Percentiles rank a stretch among this genome's conserved stretches.
phyloP scores from a whole-genome alignment of 2,329 filamentous ascomycete genomes.

The Aquanectria penicillioides region DNA sequence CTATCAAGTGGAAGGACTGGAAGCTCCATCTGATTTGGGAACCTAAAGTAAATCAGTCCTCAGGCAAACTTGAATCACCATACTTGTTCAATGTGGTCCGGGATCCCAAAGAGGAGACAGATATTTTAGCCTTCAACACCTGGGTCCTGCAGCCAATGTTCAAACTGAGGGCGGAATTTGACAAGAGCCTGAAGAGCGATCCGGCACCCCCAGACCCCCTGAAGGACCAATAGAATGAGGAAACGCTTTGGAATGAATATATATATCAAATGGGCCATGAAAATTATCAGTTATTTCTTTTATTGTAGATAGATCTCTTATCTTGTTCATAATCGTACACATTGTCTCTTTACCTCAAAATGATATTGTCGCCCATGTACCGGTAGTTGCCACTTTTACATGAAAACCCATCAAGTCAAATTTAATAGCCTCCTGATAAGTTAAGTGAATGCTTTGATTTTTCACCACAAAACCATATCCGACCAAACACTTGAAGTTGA shows the following conservation, averaged over 20 bases:
- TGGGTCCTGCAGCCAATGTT: constrained; percentile 47
- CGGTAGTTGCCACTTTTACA: too few relatives aligned
- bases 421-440: too few relatives aligned
- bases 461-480: too few relatives aligned
- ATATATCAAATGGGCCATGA: constrained; percentile 7
- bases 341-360: too few relatives aligned
- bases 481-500: too few relatives aligned
- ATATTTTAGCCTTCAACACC: constrained; percentile 44
- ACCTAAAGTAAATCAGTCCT: constrained; percentile 47
- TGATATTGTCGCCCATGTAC: too few relatives aligned
- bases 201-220: constrained; percentile 46
- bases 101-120: constrained; percentile 47
- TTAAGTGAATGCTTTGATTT: too few relatives aligned
- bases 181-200: constrained; percentile 42
- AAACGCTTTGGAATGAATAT: not conserved
- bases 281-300: too few relatives aligned
- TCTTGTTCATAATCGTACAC: too few relatives aligned
- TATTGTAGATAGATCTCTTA: too few relatives aligned
- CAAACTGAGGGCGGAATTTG: constrained; percentile 39
- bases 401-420: too few relatives aligned
- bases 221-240: constrained; percentile 28
- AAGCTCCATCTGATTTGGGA: constrained; percentile 49
- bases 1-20: constrained; percentile 49
- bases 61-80: constrained; percentile 44
- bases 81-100: constrained; percentile 46